Evolutionary conservation across 208 protist genomes (phyloP), one percentile per base, ranked within the genome.

Genomic region (Leishmania arabica): DNA sequence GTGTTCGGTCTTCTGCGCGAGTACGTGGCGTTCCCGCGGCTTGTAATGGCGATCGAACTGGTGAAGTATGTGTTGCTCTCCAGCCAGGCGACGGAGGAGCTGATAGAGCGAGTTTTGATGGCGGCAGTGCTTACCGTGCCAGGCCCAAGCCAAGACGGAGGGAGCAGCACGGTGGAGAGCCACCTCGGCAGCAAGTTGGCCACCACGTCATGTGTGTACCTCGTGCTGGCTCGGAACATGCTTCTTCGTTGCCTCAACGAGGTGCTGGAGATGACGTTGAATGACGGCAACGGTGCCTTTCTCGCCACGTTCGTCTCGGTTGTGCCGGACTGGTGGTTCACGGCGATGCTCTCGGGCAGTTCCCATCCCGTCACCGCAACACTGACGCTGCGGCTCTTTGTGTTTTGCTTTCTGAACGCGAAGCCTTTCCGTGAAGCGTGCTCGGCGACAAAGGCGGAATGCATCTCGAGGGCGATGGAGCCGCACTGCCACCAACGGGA

Each of bases 1-100:
- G 74, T 95, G 2, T 88, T 86, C 27, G 90, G 90, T 37, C 75
- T 95, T 19, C 78, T 94, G 79, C 85, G 91, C 27, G 86, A 95
- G 78, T 88, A 86, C 68, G 84, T 90, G 9, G 47, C 73, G 2
- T 78, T 87, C n/a, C 74, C 83, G 8, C 66, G 86, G 27, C 76
- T 95, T 37, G 75, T 79, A n/a, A 60, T 62, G 15, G 89, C 84
- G 42, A 75, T 90, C 13, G 69, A 77, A 1, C 47, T 91, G 47
- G 80, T 93, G 27, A 75, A 77, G 42, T 75, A 60, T 6, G 82
- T 88, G 31, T 27, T 94, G 21, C 85, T 84, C 21, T 74, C 77
- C 8, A 60, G 83, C 24, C 62, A 76, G 49, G 75, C 79, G 45
- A 83, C 64, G 42, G 86, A 82, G 27, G 88, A 87, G 76, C 56